Percentiles rank a stretch among this genome's conserved stretches.
phyloP scores from a whole-genome alignment of 1,284 basidiomycete species.

The Leccinum pallidistipes region DNA sequence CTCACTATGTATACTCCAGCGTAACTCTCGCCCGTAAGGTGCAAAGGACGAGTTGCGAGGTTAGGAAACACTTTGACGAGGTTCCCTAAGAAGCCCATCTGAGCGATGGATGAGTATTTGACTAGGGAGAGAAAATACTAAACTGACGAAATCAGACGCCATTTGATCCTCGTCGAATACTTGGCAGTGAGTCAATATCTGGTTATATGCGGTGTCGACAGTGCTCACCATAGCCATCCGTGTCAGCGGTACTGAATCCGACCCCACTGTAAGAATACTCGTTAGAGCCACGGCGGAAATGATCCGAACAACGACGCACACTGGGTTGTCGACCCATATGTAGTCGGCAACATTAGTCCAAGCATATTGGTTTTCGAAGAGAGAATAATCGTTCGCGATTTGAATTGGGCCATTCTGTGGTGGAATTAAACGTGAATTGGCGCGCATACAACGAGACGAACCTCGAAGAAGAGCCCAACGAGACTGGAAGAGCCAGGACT shows the following conservation, averaged over 20 bases:
- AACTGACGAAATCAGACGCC: conserved; percentile 64
- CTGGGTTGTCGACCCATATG: conserved; percentile 75
- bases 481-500: conserved; percentile 73
- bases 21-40: conserved; percentile 67
- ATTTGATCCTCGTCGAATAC: conserved; percentile 68
- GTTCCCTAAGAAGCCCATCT: conserved; percentile 70
- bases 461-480: conserved; percentile 63
- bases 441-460: conserved; percentile 27
- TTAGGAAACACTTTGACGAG: conserved; percentile 67
- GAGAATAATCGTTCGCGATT: conserved; percentile 48
- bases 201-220: conserved; percentile 3
- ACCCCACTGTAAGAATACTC: conserved; percentile 43
- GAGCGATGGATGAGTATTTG: conserved; percentile 1
- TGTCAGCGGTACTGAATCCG: conserved; percentile 67
- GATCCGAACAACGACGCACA: conserved; percentile 41
- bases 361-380: conserved; percentile 51
- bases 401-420: conserved; percentile 66
- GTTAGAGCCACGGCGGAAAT: conserved; percentile 8
- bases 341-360: conserved; percentile 65
- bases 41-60: conserved; percentile 57
- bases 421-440: neutral
- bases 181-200: conserved; percentile 27
- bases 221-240: conserved; percentile 52
- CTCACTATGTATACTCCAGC: conserved; percentile 64
- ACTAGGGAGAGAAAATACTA: neutral